Evolutionary conservation across 1,139 yeast genomes (phyloP).

Genomic region (Scheffersomyces lignicola): DNA sequence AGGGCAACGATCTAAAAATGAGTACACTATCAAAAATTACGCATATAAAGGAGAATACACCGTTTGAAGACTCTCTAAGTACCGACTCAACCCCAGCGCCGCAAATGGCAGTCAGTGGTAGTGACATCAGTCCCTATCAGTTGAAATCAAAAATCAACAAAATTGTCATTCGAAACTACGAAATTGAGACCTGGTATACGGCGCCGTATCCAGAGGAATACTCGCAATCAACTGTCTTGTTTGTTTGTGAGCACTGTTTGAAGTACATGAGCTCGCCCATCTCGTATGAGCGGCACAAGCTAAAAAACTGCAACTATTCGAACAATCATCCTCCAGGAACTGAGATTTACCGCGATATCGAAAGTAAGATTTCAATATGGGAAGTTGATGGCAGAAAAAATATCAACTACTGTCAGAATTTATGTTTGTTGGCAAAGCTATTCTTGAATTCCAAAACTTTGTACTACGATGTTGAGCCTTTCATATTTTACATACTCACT

Average conservation of each 20-base stretch:
- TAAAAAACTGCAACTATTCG: conserved; percentile 61
- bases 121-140: conserved; percentile 10
- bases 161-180: conserved; percentile 69
- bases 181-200: conserved; percentile 88
- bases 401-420: conserved; percentile 79
- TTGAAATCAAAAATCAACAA: conserved; percentile 36
- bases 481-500: conserved; percentile 81
- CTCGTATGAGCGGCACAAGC: conserved; percentile 65
- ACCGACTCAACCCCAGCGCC: conserved; percentile 20
- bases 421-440: conserved; percentile 85
- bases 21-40: conserved; percentile 3
- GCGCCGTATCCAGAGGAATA: conserved; percentile 94
- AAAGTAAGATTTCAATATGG: conserved; percentile 64
- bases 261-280: conserved; percentile 76
- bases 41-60: conserved; percentile 2
- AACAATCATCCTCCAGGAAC: conserved; percentile 82
- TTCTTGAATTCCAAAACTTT: conserved; percentile 89
- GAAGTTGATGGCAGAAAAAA: conserved; percentile 91
- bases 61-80: conserved; percentile 4
- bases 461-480: conserved; percentile 94
- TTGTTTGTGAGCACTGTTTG: conserved; percentile 83
- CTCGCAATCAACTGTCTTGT: conserved; percentile 59
- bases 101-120: conserved; percentile 5
- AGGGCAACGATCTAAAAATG: conserved; percentile 25
- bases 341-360: conserved; percentile 73